phyloP scores from a whole-genome alignment of 2,329 filamentous ascomycete species.

The Penicillium sp. region DNA sequence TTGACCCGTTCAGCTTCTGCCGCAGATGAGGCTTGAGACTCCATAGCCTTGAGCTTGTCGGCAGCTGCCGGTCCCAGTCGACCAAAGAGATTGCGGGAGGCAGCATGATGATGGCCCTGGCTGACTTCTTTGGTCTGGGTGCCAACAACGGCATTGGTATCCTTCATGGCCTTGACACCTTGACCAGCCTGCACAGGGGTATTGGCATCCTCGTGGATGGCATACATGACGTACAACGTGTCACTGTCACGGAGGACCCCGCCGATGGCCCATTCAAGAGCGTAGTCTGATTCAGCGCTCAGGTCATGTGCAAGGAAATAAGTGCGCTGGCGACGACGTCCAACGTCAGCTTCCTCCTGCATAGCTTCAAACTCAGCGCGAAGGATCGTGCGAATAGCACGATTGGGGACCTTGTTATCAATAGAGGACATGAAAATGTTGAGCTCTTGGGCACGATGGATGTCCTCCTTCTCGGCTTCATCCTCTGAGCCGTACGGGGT shows the following conservation, averaged over 20 bases:
- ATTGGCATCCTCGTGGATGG: conserved; percentile 73
- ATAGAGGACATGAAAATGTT: conserved; percentile 75
- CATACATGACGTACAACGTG: conserved; percentile 87
- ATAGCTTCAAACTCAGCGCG: conserved; percentile 74
- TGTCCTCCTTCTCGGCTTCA: conserved; percentile 76
- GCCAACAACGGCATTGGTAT: conserved; percentile 66
- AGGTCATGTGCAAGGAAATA: conserved; percentile 95
- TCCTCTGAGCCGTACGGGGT: conserved; percentile 75
- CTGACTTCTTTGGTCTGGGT: conserved; percentile 53
- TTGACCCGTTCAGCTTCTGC: conserved; percentile 73
- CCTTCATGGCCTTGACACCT: conserved; percentile 67
- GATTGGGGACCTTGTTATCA: conserved; percentile 65
- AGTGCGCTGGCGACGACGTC: conserved; percentile 72
- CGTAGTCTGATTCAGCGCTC: conserved; percentile 89
- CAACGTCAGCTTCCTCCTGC: conserved; percentile 70
- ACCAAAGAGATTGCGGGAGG: conserved; percentile 31
- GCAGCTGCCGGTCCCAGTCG: conserved; percentile 36
- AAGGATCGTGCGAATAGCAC: conserved; percentile 83
- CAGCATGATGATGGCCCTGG: conserved; percentile 35
- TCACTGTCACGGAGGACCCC: conserved; percentile 92
- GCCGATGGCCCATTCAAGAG: conserved; percentile 94
- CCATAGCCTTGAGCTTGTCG: conserved; percentile 42
- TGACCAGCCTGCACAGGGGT: conserved; percentile 57
- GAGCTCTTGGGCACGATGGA: conserved; percentile 81
- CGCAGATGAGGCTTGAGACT: conserved; percentile 51